Base-by-base conservation (phyloP, 1,284 basidiomycete species). In the Leccinum pallidistipes region DNA sequence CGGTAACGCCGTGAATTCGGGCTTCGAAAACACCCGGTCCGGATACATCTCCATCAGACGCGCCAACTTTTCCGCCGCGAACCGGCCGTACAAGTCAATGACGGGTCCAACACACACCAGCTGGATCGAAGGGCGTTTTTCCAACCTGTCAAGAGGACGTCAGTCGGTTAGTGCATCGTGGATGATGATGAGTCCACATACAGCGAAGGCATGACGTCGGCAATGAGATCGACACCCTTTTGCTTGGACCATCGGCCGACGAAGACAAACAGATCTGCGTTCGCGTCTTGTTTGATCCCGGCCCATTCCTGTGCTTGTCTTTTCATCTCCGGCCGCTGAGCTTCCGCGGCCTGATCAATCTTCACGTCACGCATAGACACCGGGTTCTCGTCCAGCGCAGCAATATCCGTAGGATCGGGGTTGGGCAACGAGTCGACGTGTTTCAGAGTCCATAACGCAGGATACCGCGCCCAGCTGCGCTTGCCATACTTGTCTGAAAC, bases 201-300 rank as follows among this genome's bases (percentile, higher is more conserved):
- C 86, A 97, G 72, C 2, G 85, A 84, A 31, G 94, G 94, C 90
- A 96, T 92, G 66, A 95, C 88, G 77, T 97, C 94, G 10, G 94
- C 94, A 69, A 97, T 97, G 56, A 97, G 80, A 79, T 97, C 94
- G 32, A 97, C 94, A 75, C 94, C 94, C 79, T 97, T 97, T 76
- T 97, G 94, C 77, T 96, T 96, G 4, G 94, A 97, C 94, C 94
- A 96, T 68, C 94, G 90, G 74, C 94, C 94, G 67, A 97, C 94
- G 76, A 97, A 96, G 66, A 97, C 94, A 73, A 96, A 96, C 53
- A 97, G 76, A 74, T 95, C 93, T 3, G 93, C 88, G 56, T 91
- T 80, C 3, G 94, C 90, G 71, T 96, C 93, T 74, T 96, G 94
- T 73, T 88, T 90, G 75, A 97, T 88, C 56, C 88, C 87, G 45